Evolutionary conservation across 352 stramenopile genomes (phyloP).

Genomic region (Phytopythium litorale): DNA sequence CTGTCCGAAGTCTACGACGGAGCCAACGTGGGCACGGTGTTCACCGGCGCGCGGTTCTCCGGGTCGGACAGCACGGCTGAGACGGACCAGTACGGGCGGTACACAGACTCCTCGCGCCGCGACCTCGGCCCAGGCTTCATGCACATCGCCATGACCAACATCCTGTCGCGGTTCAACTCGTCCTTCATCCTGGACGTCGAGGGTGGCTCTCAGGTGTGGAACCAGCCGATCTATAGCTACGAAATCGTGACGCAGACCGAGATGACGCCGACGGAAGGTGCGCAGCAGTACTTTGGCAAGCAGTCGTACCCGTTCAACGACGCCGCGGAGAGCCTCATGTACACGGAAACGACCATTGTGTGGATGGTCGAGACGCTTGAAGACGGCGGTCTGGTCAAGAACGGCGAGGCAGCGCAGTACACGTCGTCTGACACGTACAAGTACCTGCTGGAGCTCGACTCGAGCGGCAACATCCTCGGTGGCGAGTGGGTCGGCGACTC

Average conservation of each 20-base stretch:
- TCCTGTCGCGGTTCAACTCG: slow-evolving; percentile 32
- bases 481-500: slow-evolving; percentile 41
- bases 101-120: slow-evolving; percentile 29
- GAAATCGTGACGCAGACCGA: slow-evolving; percentile 27
- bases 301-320: slow-evolving; percentile 51
- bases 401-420: slow-evolving; percentile 16
- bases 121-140: slow-evolving; percentile 53
- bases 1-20: slow-evolving; percentile 38
- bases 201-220: slow-evolving; percentile 43
- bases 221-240: slow-evolving; percentile 54
- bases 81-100: slow-evolving; percentile 45
- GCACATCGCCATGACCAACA: slow-evolving; percentile 42
- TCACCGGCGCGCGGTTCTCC: slow-evolving; percentile 37
- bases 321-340: slow-evolving; percentile 34
- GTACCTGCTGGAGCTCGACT: slow-evolving; percentile 42
- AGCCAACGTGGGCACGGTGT: slow-evolving; percentile 28
- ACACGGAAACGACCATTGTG: slow-evolving; percentile 34
- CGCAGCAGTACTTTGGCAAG: slow-evolving; percentile 33
- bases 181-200: slow-evolving; percentile 41
- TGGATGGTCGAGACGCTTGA: slow-evolving; percentile 45
- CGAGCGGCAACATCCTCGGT: slow-evolving; percentile 27
- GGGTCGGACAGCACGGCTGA: slow-evolving; percentile 7
- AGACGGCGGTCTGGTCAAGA: slow-evolving; percentile 29
- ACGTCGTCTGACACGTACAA: slow-evolving; percentile 30
- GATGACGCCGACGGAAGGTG: slow-evolving; percentile 25